Conservation (phyloP, 106 monocot species). For the Dendrobium catenatum region DNA sequence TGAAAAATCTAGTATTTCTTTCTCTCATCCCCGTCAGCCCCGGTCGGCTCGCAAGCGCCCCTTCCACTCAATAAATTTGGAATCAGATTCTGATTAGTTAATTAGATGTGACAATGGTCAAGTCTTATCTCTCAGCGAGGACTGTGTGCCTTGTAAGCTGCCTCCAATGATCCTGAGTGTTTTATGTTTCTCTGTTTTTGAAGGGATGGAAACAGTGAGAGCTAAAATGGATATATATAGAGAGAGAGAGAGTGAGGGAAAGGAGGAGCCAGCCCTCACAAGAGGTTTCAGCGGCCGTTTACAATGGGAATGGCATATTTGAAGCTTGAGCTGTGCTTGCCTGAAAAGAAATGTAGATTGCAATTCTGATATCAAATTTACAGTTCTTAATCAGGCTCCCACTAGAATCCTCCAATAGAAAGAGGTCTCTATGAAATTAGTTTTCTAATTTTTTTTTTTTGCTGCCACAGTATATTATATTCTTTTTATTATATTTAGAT, state of each 20-base stretch:
- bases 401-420: background rate
- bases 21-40: slow-evolving; percentile 50
- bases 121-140: background rate
- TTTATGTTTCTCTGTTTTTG: background rate
- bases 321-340: background rate
- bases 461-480: background rate
- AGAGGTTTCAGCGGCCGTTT: background rate
- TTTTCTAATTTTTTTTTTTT: background rate
- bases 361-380: background rate
- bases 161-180: background rate
- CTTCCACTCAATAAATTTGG: slow-evolving; percentile 37
- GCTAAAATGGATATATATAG: background rate
- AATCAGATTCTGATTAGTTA: slow-evolving; percentile 57
- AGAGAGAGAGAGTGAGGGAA: background rate
- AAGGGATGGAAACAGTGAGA: background rate
- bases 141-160: background rate
- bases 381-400: background rate
- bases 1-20: slow-evolving; percentile 31
- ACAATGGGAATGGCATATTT: too few relatives aligned
- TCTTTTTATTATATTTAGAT: background rate
- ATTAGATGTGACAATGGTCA: background rate
- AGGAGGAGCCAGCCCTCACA: background rate
- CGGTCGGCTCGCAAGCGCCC: slow-evolving; percentile 36
- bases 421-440: background rate
- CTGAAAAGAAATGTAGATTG: background rate